A percentile compares a stretch with the other conserved stretches of the same genome.
These are phyloP conservation scores for Aspergillus flavus DNA, from an alignment of 2,329 filamentous ascomycete genomes.

Conservation along the genomic window DNA sequence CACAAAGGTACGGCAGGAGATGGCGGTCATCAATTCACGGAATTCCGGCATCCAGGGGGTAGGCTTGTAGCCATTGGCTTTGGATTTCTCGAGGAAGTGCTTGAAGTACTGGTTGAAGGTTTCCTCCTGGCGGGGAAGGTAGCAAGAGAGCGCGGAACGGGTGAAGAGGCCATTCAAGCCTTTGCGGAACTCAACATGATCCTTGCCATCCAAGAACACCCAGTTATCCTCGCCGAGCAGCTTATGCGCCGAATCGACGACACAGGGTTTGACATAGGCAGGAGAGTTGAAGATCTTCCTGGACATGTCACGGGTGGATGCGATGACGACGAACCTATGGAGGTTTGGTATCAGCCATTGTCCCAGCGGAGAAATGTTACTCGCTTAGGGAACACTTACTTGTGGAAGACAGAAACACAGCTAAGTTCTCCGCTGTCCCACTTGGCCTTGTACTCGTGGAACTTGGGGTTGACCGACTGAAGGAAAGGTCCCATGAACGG, in stretches of 20 bases:
- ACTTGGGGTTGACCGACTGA: slow-evolving; percentile 87
- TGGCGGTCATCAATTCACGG: slow-evolving; percentile 91
- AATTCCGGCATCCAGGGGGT: slow-evolving; percentile 88
- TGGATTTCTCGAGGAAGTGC: slow-evolving; percentile 74
- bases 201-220: slow-evolving; percentile 95
- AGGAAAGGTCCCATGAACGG: slow-evolving; percentile 96
- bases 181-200: slow-evolving; percentile 95
- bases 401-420: slow-evolving; percentile 99
- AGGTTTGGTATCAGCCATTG: background rate
- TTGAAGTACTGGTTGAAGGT: slow-evolving; percentile 88
- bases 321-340: slow-evolving; percentile 85
- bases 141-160: slow-evolving; percentile 80
- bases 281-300: slow-evolving; percentile 98
- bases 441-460: slow-evolving; percentile 86
- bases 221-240: slow-evolving; percentile 90
- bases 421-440: slow-evolving; percentile 90
- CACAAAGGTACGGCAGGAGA: slow-evolving; percentile 95
- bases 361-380: background rate
- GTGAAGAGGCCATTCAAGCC: slow-evolving; percentile 95
- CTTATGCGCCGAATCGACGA: slow-evolving; percentile 92
- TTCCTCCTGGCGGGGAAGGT: slow-evolving; percentile 89
- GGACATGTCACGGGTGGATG: slow-evolving; percentile 90
- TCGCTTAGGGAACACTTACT: slow-evolving; percentile 61
- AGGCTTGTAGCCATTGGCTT: slow-evolving; percentile 71
- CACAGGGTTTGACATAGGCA: slow-evolving; percentile 87